Conservation (phyloP, 2,329 filamentous ascomycete species). For the Aspergillus tamarii region DNA sequence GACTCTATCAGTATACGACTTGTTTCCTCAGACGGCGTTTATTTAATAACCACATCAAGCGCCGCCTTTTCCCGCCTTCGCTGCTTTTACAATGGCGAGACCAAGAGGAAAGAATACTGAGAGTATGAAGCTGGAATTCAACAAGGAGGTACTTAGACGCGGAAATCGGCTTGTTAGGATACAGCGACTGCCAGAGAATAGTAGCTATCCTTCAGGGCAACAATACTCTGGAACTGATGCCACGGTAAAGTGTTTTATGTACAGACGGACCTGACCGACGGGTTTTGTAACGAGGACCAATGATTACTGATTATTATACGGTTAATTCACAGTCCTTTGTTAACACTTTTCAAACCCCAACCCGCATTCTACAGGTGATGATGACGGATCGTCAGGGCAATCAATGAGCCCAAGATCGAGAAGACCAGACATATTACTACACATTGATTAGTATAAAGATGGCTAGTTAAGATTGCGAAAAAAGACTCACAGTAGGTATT, state of each 20-base stretch:
- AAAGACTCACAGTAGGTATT: constrained; percentile 31
- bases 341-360: not conserved
- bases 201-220: too few species aligned
- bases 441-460: not conserved
- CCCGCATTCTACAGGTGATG: not conserved
- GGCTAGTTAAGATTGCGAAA: fast-evolving
- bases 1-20: too few species aligned
- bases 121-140: too few species aligned
- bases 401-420: not conserved
- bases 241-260: not conserved
- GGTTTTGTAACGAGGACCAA: not conserved
- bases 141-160: too few species aligned
- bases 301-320: not conserved
- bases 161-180: too few species aligned
- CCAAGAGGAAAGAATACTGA: too few species aligned
- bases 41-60: too few species aligned
- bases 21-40: too few species aligned
- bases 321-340: not conserved
- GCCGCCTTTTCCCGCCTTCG: too few species aligned
- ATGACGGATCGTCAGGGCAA: not conserved
- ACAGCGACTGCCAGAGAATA: too few species aligned
- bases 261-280: fast-evolving
- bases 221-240: not conserved
- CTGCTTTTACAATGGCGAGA: too few species aligned
- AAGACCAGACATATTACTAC: not conserved